phyloP scores from a whole-genome alignment of 2,329 filamentous ascomycete species.

The Dactylonectria macrodidyma region DNA sequence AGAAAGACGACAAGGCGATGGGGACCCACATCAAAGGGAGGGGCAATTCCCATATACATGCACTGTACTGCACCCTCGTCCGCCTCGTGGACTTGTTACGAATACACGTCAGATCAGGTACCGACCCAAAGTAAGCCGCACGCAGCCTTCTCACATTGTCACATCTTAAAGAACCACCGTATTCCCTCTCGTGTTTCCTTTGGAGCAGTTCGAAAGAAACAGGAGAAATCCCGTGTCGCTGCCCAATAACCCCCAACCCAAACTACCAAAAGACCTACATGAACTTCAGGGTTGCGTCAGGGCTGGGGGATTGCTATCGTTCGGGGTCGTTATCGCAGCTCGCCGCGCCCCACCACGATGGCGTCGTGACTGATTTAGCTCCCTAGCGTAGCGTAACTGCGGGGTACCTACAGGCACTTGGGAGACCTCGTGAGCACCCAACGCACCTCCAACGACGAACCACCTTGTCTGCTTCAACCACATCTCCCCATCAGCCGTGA shows the following conservation, averaged over 20 bases:
- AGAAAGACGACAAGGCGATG: not conserved
- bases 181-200: not conserved
- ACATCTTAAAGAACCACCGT: not conserved
- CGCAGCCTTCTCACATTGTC: slow-evolving; percentile 1
- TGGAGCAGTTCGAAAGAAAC: not conserved
- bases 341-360: slow-evolving; percentile 27
- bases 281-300: not conserved
- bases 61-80: slow-evolving; percentile 21
- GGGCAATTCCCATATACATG: slow-evolving; percentile 27
- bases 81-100: slow-evolving; percentile 15
- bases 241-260: slow-evolving; percentile 1
- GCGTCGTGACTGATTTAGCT: slow-evolving; percentile 28
- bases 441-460: slow-evolving; percentile 22
- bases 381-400: slow-evolving; percentile 32
- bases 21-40: slow-evolving; percentile 18
- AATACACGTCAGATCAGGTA: slow-evolving; percentile 41
- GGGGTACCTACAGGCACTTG: slow-evolving; percentile 31
- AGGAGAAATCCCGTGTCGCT: not conserved
- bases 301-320: not conserved
- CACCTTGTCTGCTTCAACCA: slow-evolving; percentile 21
- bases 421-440: slow-evolving; percentile 30
- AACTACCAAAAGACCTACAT: not conserved
- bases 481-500: slow-evolving; percentile 23
- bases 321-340: slow-evolving; percentile 12
- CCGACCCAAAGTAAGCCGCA: slow-evolving; percentile 10